A percentile compares a stretch with the other conserved stretches of the same genome.
Evolutionary conservation across 805 yeast species (phyloP).

Genomic region (Wickerhamiella occidentalis): DNA sequence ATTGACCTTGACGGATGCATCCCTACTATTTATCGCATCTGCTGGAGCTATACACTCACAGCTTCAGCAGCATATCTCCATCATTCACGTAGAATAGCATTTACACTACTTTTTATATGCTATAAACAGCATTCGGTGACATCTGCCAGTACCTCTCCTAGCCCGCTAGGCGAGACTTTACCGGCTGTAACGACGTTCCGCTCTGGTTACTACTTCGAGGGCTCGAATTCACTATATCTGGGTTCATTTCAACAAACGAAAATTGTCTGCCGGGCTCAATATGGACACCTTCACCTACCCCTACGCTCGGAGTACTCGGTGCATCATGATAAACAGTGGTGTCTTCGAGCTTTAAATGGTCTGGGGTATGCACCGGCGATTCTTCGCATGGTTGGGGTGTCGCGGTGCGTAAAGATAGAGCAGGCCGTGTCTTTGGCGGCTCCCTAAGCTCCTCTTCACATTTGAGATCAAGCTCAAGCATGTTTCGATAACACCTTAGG

Average conservation of each 20-base stretch:
- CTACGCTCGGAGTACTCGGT: not conserved
- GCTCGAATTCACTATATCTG: slow-evolving; percentile 7
- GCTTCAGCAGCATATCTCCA: too few species aligned
- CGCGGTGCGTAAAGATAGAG: not conserved
- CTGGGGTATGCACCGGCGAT: slow-evolving; percentile 1
- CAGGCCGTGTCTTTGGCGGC: not conserved
- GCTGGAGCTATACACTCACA: too few species aligned
- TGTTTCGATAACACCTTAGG: slow-evolving; percentile 31
- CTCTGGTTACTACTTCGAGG: slow-evolving; percentile 6
- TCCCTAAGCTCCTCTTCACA: slow-evolving; percentile 7
- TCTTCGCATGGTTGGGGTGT: not conserved
- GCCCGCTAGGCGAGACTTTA: not conserved
- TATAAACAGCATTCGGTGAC: too few species aligned
- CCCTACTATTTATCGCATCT: too few species aligned
- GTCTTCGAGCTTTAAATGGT: not conserved
- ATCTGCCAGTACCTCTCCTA: not conserved
- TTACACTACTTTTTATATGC: too few species aligned
- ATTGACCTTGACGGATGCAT: too few species aligned
- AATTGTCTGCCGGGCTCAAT: slow-evolving; percentile 6
- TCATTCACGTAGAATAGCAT: too few species aligned
- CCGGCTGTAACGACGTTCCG: not conserved
- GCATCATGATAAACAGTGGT: slow-evolving; percentile 1
- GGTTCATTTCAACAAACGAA: slow-evolving; percentile 7
- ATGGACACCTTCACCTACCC: not conserved
- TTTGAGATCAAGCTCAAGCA: slow-evolving; percentile 27